A percentile compares a stretch with the other conserved stretches of the same genome.
These are phyloP conservation scores for Xylona heveae DNA, from an alignment of 495 filamentous ascomycete species.

Conservation along the genomic window DNA sequence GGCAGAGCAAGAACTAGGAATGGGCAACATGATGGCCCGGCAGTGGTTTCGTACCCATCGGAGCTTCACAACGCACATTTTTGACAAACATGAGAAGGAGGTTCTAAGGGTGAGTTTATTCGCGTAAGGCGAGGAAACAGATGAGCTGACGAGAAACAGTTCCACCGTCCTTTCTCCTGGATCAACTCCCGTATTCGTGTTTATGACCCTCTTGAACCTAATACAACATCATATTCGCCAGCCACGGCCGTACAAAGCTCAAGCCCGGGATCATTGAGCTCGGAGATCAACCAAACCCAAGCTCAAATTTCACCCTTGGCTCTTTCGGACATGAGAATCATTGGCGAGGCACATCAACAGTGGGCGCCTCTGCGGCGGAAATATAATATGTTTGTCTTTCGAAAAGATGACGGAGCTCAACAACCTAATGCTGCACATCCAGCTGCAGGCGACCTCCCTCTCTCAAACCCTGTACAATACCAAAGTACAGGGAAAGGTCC, in stretches of 20 bases:
- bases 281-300: constrained; percentile 18
- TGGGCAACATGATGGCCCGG: constrained; percentile 32
- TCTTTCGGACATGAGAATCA: constrained; percentile 36
- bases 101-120: constrained; percentile 30
- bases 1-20: constrained; percentile 41
- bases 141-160: constrained; percentile 16
- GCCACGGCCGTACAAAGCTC: constrained; percentile 23
- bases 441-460: constrained; percentile 21
- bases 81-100: constrained; percentile 41
- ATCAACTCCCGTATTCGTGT: constrained; percentile 42
- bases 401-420: constrained; percentile 12
- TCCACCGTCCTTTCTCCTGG: constrained; percentile 48
- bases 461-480: constrained; percentile 26
- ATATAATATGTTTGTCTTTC: constrained; percentile 43
- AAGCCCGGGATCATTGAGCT: constrained; percentile 19
- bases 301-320: constrained; percentile 28
- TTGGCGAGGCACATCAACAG: constrained; percentile 46
- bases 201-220: constrained; percentile 32
- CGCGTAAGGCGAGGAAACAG: background rate
- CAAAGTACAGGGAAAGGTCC: constrained; percentile 18
- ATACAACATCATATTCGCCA: constrained; percentile 11
- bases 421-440: constrained; percentile 8
- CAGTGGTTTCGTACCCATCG: constrained; percentile 46
- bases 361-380: constrained; percentile 46
- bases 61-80: constrained; percentile 49